Evolutionary conservation across 192 early-diverging fungal genomes (phyloP).

Genomic region (Coemansia sp.): DNA sequence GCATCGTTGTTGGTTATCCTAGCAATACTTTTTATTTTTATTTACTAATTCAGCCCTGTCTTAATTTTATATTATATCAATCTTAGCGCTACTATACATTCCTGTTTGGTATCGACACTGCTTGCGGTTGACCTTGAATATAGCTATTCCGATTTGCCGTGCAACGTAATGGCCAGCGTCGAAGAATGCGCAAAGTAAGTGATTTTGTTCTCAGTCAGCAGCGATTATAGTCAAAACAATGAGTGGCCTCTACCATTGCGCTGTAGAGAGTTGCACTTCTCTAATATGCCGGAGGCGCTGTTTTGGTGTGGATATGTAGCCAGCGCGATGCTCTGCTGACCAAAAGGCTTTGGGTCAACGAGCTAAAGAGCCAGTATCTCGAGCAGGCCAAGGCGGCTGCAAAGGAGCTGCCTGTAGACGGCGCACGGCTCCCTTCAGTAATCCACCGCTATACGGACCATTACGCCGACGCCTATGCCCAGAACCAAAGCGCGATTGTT

Average conservation of each 20-base stretch:
- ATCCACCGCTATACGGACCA: constrained; percentile 36
- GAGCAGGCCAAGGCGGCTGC: constrained; percentile 22
- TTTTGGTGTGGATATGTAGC: too few relatives aligned
- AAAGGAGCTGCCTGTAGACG: constrained; percentile 32
- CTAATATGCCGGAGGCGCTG: too few relatives aligned
- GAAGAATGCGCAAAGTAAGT: constrained; percentile 43
- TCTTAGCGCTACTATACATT: too few relatives aligned
- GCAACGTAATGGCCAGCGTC: constrained; percentile 18
- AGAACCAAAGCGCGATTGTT: constrained; percentile 31
- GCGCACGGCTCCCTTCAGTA: constrained; percentile 27
- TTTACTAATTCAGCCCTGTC: background rate
- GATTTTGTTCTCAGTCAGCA: too few relatives aligned
- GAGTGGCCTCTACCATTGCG: too few relatives aligned
- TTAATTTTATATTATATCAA: background rate
- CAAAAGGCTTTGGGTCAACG: constrained; percentile 41
- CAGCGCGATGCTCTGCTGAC: constrained; percentile 44
- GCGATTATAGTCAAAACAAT: too few relatives aligned
- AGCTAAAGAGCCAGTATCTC: constrained; percentile 42
- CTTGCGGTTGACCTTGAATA: too few relatives aligned
- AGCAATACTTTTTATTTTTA: background rate
- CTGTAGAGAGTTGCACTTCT: too few relatives aligned
- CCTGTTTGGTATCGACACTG: too few relatives aligned
- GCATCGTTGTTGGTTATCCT: too few relatives aligned
- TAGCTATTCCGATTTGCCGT: too few relatives aligned
- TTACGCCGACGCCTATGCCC: constrained; percentile 32